These are phyloP conservation scores for Quercus cerris DNA, from an alignment of 306 rosid genomes.

Conservation along the genomic window DNA sequence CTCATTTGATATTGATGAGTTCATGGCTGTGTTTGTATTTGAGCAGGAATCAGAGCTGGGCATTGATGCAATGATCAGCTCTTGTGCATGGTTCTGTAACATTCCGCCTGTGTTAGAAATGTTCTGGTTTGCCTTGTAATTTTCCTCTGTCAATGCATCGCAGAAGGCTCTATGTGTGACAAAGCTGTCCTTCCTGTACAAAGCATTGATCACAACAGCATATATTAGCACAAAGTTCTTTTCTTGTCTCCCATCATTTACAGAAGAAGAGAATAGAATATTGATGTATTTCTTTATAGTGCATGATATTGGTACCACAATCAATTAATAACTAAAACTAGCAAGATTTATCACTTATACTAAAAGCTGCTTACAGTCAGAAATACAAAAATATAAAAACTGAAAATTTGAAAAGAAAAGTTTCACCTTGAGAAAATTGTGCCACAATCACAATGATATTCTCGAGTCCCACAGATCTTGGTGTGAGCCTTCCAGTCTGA, in stretches of 20 bases:
- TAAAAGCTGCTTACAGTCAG: neutral
- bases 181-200: constrained; percentile 75
- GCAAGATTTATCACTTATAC: neutral
- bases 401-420: neutral
- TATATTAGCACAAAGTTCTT: neutral
- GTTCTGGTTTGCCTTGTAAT: constrained; percentile 61
- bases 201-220: neutral
- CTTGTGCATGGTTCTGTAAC: constrained; percentile 46
- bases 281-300: neutral
- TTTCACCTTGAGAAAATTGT: constrained; percentile 86
- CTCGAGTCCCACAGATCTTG: constrained; percentile 88
- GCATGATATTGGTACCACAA: neutral
- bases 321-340: neutral
- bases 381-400: neutral
- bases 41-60: constrained; percentile 13
- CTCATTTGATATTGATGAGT: neutral
- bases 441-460: constrained; percentile 85
- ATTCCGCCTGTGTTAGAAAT: constrained; percentile 12
- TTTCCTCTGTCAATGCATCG: constrained; percentile 80
- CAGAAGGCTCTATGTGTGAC: constrained; percentile 85
- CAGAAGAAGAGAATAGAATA: neutral
- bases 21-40: neutral
- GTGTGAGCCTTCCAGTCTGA: constrained; percentile 95
- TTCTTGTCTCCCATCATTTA: too few species aligned
- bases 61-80: constrained; percentile 42